Evolutionary conservation across 1,284 basidiomycete species (phyloP).

Genomic region (Cryptococcus sp.): DNA sequence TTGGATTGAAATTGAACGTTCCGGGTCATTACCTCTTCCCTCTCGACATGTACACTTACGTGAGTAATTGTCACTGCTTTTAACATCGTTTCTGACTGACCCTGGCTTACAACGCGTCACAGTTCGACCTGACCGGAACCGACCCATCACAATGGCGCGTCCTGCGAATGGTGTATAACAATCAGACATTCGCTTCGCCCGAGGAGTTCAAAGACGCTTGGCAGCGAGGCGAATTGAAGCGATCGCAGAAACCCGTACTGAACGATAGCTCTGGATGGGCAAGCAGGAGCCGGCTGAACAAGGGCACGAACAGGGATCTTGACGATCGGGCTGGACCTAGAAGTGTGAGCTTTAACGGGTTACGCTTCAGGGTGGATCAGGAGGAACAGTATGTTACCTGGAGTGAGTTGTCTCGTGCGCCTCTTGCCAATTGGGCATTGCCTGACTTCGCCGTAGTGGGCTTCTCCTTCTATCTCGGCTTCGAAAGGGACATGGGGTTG

Average conservation of each 20-base stretch:
- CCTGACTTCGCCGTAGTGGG: constrained; percentile 51
- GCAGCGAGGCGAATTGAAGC: constrained; percentile 60
- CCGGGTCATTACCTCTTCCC: constrained; percentile 58
- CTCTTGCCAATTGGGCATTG: constrained; percentile 3
- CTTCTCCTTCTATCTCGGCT: constrained; percentile 65
- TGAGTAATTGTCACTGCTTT: constrained; percentile 1
- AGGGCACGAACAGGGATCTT: constrained; percentile 57
- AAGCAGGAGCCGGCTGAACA: constrained; percentile 55
- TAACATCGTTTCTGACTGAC: neutral
- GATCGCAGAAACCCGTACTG: constrained; percentile 50
- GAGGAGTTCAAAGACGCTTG: constrained; percentile 62
- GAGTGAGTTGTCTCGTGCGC: constrained; percentile 49
- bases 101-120: constrained; percentile 50
- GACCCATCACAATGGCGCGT: constrained; percentile 60
- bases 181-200: constrained; percentile 59
- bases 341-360: constrained; percentile 62
- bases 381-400: constrained; percentile 63
- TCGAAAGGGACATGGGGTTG: constrained; percentile 67
- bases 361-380: constrained; percentile 62
- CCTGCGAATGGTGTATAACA: constrained; percentile 64
- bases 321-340: constrained; percentile 66
- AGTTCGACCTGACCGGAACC: constrained; percentile 63
- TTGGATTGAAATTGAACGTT: constrained; percentile 21
- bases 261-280: constrained; percentile 38
- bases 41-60: constrained; percentile 56